These are phyloP conservation scores for Rhinocladiella similis DNA, from an alignment of 2,329 filamentous ascomycete genomes.

Conservation along the genomic window DNA sequence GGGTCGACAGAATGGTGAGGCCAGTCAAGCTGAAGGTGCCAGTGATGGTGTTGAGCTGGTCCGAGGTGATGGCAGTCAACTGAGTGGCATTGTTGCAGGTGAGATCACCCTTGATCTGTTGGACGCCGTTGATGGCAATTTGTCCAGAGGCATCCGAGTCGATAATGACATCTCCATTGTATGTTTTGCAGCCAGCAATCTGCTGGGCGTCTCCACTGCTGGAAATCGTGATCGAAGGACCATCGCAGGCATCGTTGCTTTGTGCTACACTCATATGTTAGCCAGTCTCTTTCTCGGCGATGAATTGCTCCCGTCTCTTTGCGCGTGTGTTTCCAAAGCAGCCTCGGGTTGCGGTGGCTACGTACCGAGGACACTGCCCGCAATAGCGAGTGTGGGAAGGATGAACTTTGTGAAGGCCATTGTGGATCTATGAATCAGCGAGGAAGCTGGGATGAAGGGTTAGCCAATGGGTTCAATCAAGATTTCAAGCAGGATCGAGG, in stretches of 20 bases:
- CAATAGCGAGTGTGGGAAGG: conserved; percentile 57
- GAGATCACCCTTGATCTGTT: conserved; percentile 60
- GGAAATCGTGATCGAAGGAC: conserved; percentile 46
- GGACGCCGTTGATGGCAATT: conserved; percentile 61
- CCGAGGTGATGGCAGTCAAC: conserved; percentile 64
- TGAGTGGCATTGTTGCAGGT: conserved; percentile 55
- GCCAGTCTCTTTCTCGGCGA: background rate
- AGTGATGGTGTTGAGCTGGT: conserved; percentile 64
- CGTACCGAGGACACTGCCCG: conserved; percentile 53
- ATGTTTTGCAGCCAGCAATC: conserved; percentile 65
- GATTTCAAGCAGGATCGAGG: conserved; percentile 1
- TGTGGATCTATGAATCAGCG: conserved; percentile 27
- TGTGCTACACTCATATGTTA: conserved; percentile 23
- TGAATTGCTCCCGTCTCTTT: conserved; percentile 5
- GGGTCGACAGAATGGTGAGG: conserved; percentile 66
- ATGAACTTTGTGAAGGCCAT: conserved; percentile 59
- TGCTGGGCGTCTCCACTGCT: conserved; percentile 64
- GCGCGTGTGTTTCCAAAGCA: background rate
- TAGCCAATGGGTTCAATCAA: conserved; percentile 16
- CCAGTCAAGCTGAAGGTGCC: conserved; percentile 69
- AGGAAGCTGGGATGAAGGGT: conserved; percentile 20
- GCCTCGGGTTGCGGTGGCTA: background rate
- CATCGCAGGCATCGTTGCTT: conserved; percentile 20
- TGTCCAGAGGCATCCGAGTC: conserved; percentile 54
- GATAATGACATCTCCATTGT: conserved; percentile 69